These are phyloP conservation scores for Fonsecaea pedrosoi DNA, from an alignment of 2,329 filamentous ascomycete species.

Conservation along the genomic window DNA sequence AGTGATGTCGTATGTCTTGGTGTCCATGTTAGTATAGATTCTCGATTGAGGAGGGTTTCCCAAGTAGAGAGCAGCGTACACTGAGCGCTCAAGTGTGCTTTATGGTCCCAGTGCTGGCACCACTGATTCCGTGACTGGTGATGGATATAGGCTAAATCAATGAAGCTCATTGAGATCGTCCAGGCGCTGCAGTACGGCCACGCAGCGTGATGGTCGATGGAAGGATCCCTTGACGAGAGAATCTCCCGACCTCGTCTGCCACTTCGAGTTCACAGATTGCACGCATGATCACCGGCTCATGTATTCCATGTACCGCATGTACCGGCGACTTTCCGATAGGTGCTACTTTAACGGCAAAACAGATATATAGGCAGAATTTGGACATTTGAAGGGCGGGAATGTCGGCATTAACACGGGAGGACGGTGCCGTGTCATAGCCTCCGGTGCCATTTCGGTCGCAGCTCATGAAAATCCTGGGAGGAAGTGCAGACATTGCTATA, in stretches of 20 bases:
- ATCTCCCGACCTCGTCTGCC: neutral
- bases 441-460: neutral
- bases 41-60: neutral
- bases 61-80: neutral
- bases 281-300: neutral
- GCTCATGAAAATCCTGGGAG: neutral
- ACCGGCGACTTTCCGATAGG: conserved; percentile 1
- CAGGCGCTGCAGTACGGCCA: neutral
- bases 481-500: neutral
- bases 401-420: neutral
- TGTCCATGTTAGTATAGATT: conserved; percentile 3
- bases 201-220: neutral
- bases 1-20: conserved; percentile 12
- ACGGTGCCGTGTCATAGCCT: neutral
- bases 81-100: neutral
- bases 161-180: neutral
- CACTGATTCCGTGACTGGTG: neutral
- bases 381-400: neutral
- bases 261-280: neutral
- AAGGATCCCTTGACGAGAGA: neutral
- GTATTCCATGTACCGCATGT: neutral
- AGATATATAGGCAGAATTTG: conserved; percentile 1
- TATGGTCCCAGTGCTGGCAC: neutral
- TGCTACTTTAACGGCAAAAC: neutral
- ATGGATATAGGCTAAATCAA: conserved; percentile 1